Percentiles rank a stretch among this genome's conserved stretches.
Evolutionary conservation across 2,329 filamentous ascomycete genomes (phyloP).

Genomic region (Beauveria australis): DNA sequence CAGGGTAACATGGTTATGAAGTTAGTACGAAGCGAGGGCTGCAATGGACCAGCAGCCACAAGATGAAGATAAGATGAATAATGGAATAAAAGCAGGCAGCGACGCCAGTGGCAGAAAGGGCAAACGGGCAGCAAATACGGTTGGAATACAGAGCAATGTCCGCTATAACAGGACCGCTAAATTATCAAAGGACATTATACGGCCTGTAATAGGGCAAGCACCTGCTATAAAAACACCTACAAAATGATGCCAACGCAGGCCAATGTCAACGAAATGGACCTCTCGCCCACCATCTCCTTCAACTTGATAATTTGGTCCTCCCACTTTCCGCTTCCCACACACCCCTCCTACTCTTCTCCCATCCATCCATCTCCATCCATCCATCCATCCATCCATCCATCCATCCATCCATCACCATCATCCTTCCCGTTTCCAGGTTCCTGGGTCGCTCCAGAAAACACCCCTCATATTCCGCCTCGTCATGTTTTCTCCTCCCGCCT

Average conservation of each 20-base stretch:
- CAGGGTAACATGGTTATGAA: too few species aligned
- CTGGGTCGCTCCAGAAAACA: not conserved
- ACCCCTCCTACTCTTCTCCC: not conserved
- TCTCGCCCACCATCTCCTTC: not conserved
- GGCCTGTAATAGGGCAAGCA: not conserved
- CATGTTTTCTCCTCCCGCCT: not conserved
- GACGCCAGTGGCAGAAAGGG: too few species aligned
- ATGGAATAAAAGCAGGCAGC: too few species aligned
- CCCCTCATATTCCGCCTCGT: not conserved
- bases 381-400: not conserved
- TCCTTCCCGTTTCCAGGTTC: conserved; percentile 1
- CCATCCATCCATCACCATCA: not conserved
- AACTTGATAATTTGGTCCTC: not conserved
- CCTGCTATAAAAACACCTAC: not conserved
- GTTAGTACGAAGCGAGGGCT: too few species aligned
- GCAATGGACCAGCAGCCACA: too few species aligned
- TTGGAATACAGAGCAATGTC: not conserved
- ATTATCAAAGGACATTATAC: not conserved
- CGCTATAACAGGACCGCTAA: not conserved
- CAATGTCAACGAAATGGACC: not conserved
- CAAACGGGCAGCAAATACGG: not conserved
- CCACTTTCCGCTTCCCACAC: not conserved
- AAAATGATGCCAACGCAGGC: not conserved
- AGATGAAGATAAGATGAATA: too few species aligned
- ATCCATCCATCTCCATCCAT: too few species aligned